Percentiles rank a stretch among this genome's conserved stretches.
Evolutionary conservation across 2,329 filamentous ascomycete genomes (phyloP).

Genomic region (Trichoderma sp.): DNA sequence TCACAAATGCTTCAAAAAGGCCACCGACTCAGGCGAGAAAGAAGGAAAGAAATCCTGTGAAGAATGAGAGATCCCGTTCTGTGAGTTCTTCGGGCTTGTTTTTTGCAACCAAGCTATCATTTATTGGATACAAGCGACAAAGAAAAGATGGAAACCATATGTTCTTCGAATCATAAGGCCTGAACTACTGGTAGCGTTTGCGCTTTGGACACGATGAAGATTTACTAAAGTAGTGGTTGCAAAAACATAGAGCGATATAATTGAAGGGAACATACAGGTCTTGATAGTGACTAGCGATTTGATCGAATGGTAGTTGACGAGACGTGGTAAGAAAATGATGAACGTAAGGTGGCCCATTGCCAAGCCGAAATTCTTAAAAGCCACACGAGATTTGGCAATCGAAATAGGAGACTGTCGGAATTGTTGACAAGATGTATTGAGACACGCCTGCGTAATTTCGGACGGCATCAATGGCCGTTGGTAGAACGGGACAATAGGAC

Average conservation of each 20-base stretch:
- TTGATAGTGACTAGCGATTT: not conserved
- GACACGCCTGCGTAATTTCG: not conserved
- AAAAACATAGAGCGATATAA: not conserved
- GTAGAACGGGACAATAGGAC: not conserved
- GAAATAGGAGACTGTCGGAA: not conserved
- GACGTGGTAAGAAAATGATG: not conserved
- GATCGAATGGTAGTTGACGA: not conserved
- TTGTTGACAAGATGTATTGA: too few relatives aligned
- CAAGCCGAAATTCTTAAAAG: not conserved
- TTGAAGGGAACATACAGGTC: not conserved
- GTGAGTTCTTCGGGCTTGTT: not conserved
- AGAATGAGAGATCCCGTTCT: not conserved
- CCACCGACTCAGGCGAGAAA: not conserved
- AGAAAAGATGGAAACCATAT: not conserved
- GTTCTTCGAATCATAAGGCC: too few relatives aligned
- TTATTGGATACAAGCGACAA: too few relatives aligned
- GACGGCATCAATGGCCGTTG: not conserved
- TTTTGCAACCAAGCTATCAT: too few relatives aligned
- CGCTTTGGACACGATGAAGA: too few relatives aligned
- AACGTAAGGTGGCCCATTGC: not conserved
- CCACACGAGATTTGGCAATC: not conserved
- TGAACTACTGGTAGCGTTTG: not conserved
- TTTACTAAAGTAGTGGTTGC: not conserved
- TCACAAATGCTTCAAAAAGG: not conserved
- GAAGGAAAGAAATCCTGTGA: not conserved